Conservation (phyloP, 495 filamentous ascomycete genomes). For the Hypoxylon fuscum region DNA sequence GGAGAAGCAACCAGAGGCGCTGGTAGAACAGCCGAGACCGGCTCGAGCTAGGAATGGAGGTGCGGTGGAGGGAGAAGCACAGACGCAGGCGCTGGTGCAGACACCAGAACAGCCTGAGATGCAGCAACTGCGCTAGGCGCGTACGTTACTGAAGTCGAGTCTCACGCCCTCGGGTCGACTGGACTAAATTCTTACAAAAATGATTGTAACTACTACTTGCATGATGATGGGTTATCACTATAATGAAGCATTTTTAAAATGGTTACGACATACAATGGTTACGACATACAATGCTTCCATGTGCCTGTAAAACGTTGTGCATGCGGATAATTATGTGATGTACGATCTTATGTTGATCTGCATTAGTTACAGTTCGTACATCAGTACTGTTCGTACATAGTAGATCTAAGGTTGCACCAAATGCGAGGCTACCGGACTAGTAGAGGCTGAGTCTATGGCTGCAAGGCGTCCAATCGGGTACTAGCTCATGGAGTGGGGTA, state of each 20-base stretch:
- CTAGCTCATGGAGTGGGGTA: constrained; percentile 6
- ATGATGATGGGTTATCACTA: too few relatives aligned
- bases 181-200: not conserved
- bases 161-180: not conserved
- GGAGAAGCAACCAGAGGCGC: constrained; percentile 1
- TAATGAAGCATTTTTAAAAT: too few relatives aligned
- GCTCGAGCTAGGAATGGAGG: not conserved
- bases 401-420: not conserved
- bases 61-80: not conserved
- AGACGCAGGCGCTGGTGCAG: too few relatives aligned
- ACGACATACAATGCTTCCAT: too few relatives aligned
- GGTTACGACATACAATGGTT: too few relatives aligned
- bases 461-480: constrained; percentile 25
- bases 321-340: too few relatives aligned
- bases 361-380: too few relatives aligned
- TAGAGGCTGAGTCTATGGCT: constrained; percentile 2
- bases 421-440: not conserved
- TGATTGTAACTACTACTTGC: not conserved
- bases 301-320: too few relatives aligned
- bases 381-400: too few relatives aligned
- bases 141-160: constrained; percentile 1
- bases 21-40: not conserved
- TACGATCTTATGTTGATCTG: too few relatives aligned
- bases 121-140: constrained; percentile 36
- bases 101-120: constrained; percentile 41